Evolutionary conservation across 208 protist species (phyloP).

Genomic region (Crithidia brevicula): DNA sequence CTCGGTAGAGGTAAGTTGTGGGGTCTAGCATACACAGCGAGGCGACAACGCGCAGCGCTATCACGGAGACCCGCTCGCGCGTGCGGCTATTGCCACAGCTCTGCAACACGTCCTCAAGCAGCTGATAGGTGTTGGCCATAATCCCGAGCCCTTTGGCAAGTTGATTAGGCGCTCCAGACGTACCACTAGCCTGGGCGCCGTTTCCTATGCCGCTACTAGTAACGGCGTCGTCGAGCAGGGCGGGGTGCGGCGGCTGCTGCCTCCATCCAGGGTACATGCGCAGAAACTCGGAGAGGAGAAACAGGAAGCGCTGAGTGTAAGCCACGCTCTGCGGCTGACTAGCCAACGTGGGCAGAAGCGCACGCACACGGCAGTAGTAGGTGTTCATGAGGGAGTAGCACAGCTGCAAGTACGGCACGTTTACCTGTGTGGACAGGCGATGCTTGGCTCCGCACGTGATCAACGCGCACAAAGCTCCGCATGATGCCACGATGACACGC

Average conservation of each 20-base stretch:
- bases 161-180: conserved; percentile 38
- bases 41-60: conserved; percentile 70
- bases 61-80: conserved; percentile 42
- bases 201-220: background rate
- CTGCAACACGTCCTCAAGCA: conserved; percentile 52
- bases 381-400: conserved; percentile 90
- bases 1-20: conserved; percentile 63
- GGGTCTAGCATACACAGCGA: conserved; percentile 88
- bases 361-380: conserved; percentile 73
- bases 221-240: conserved; percentile 33
- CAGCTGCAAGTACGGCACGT: conserved; percentile 67
- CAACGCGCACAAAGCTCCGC: conserved; percentile 61
- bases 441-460: conserved; percentile 74
- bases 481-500: conserved; percentile 74
- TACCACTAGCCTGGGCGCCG: background rate
- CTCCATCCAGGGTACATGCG: conserved; percentile 83
- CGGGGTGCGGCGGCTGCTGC: conserved; percentile 29
- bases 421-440: conserved; percentile 42
- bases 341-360: conserved; percentile 50
- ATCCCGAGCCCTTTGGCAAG: conserved; percentile 67
- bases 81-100: conserved; percentile 30
- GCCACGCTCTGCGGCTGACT: conserved; percentile 53
- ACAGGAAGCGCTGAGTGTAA: conserved; percentile 87
- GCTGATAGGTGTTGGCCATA: conserved; percentile 68
- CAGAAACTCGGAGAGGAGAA: conserved; percentile 88